Evolutionary conservation across 805 yeast species (phyloP).

Genomic region (Monosporozyma yasuniensis): DNA sequence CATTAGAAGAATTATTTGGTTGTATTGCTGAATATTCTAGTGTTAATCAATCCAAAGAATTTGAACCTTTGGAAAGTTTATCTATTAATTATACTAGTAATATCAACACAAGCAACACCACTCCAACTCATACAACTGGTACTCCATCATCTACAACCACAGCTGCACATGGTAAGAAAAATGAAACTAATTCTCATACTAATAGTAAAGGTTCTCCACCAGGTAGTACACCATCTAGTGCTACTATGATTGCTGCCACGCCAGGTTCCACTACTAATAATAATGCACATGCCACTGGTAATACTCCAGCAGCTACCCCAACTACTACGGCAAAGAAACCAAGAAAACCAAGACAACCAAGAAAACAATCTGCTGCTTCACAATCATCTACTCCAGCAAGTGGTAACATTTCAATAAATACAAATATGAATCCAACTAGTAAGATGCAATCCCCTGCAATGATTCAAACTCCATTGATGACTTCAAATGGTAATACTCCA

Average conservation of each 20-base stretch:
- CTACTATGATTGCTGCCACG: neutral
- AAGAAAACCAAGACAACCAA: conserved; percentile 20
- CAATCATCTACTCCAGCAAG: neutral
- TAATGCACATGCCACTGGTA: neutral
- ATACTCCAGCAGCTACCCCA: conserved; percentile 1
- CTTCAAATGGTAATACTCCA: neutral
- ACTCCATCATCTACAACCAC: too few species aligned
- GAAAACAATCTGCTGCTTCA: conserved; percentile 12
- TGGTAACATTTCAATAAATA: neutral
- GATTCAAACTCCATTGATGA: conserved; percentile 2
- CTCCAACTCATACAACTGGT: conserved; percentile 1
- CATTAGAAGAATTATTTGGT: conserved; percentile 21
- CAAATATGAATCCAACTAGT: neutral
- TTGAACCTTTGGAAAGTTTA: conserved; percentile 20
- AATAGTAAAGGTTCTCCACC: neutral
- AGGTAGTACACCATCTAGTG: neutral
- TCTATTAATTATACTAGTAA: neutral
- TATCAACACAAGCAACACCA: neutral
- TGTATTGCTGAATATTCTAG: conserved; percentile 19
- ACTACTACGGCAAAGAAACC: conserved; percentile 20
- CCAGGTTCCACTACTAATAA: neutral
- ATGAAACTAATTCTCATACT: neutral
- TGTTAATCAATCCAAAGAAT: conserved; percentile 14
- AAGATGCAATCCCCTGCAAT: neutral
- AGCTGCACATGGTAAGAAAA: conserved; percentile 2